Conservation (phyloP, 1,284 basidiomycete species). For the Malassezia globosa region DNA sequence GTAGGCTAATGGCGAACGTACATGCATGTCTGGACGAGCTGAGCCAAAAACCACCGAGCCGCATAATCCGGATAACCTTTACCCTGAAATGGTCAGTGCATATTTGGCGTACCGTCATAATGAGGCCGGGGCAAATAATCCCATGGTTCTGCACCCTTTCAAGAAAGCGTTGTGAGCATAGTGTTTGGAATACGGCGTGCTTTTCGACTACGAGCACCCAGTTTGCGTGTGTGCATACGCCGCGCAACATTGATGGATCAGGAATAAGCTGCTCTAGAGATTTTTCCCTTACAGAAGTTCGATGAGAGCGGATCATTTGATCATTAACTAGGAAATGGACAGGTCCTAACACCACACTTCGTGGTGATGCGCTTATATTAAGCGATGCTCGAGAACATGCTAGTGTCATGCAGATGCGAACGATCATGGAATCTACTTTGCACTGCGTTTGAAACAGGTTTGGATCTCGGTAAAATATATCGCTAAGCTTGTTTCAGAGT, state of each 20-base stretch:
- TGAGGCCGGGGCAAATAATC: not conserved
- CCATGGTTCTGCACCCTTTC: not conserved
- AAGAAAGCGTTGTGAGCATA: slow-evolving; percentile 6
- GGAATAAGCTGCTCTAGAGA: slow-evolving; percentile 16
- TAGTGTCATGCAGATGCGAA: slow-evolving; percentile 13
- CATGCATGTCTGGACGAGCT: slow-evolving; percentile 19
- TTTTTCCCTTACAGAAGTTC: not conserved
- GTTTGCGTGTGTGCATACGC: slow-evolving; percentile 2
- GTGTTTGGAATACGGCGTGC: slow-evolving; percentile 28
- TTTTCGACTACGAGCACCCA: slow-evolving; percentile 38
- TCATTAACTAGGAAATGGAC: slow-evolving; percentile 4
- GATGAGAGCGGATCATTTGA: not conserved
- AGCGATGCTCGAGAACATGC: slow-evolving; percentile 14
- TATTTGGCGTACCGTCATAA: no score
- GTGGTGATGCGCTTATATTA: slow-evolving; percentile 25
- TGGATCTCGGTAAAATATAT: slow-evolving; percentile 30
- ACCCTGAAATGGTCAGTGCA: slow-evolving; percentile 19
- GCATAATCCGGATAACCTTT: slow-evolving; percentile 36
- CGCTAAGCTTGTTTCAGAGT: slow-evolving; percentile 17
- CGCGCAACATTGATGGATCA: slow-evolving; percentile 2
- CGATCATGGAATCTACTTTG: slow-evolving; percentile 22
- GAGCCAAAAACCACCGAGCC: slow-evolving; percentile 9
- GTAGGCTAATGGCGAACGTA: no score
- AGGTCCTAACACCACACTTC: slow-evolving; percentile 22
- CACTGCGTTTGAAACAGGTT: slow-evolving; percentile 24